These are phyloP conservation scores for Millerozyma miso DNA, from an alignment of 805 yeast genomes.

Conservation along the genomic window DNA sequence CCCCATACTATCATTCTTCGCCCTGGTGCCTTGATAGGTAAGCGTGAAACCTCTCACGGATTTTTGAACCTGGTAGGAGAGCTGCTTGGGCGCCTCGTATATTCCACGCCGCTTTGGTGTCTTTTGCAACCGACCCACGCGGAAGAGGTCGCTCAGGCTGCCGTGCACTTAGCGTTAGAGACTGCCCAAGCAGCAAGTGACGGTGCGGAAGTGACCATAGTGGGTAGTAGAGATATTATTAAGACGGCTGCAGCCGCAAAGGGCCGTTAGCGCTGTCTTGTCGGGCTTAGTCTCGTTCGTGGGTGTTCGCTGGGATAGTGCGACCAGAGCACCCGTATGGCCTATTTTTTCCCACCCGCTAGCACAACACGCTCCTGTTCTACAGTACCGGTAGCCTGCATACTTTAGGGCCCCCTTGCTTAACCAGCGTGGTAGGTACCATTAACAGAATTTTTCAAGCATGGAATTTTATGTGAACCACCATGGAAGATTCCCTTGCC, in stretches of 20 bases:
- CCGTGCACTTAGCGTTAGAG: constrained; percentile 35
- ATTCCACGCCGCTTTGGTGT: constrained; percentile 4
- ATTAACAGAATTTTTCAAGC: too few relatives aligned
- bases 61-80: constrained; percentile 30
- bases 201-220: constrained; percentile 19
- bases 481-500: too few relatives aligned
- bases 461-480: too few relatives aligned
- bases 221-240: constrained; percentile 14
- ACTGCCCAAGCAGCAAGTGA: constrained; percentile 9
- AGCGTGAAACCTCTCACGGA: constrained; percentile 44
- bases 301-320: too few relatives aligned
- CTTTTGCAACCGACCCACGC: constrained; percentile 50
- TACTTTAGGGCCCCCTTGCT: too few relatives aligned
- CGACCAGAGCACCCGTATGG: too few relatives aligned
- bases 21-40: constrained; percentile 74
- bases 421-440: too few relatives aligned
- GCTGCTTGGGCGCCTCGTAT: constrained; percentile 2
- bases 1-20: constrained; percentile 69
- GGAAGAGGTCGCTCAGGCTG: constrained; percentile 62
- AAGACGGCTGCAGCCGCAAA: background rate
- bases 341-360: too few relatives aligned
- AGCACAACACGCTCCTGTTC: too few relatives aligned
- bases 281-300: too few relatives aligned
- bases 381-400: too few relatives aligned
- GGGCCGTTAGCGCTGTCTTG: background rate